Conservation (phyloP, 306 rosid genomes). For the Adenanthera pavonina region DNA sequence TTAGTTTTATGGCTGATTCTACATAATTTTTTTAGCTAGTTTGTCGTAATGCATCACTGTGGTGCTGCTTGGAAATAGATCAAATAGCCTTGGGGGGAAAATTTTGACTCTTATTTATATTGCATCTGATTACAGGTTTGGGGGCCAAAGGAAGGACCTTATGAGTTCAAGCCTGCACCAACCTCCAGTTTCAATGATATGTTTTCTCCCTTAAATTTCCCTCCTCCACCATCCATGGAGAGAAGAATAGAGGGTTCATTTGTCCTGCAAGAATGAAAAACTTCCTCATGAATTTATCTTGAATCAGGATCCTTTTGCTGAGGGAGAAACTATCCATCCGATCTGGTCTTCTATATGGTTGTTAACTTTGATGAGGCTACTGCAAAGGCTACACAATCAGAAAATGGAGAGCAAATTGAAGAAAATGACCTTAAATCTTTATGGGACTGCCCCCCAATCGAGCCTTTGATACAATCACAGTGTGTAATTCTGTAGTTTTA, state of each 20-base stretch:
- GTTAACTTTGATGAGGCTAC: neutral
- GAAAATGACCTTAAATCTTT: neutral
- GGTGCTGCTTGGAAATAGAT: neutral
- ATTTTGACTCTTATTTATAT: neutral
- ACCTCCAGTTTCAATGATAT: conserved; percentile 54
- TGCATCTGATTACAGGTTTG: conserved; percentile 54
- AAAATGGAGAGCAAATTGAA: neutral
- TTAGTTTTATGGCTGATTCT: conserved; percentile 41
- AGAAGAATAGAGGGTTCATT: conserved; percentile 77
- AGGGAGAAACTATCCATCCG: neutral
- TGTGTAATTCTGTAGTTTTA: conserved; percentile 31
- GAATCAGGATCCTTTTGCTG: neutral
- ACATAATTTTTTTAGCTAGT: conserved; percentile 17
- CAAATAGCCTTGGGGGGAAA: neutral
- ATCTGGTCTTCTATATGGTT: neutral
- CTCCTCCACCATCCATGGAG: conserved; percentile 53
- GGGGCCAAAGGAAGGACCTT: conserved; percentile 77
- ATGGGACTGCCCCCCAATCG: neutral
- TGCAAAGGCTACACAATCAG: neutral
- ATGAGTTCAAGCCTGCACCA: conserved; percentile 71
- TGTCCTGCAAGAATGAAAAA: conserved; percentile 57
- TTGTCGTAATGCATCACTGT: conserved; percentile 3
- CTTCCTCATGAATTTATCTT: neutral
- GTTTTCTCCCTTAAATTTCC: conserved; percentile 53
- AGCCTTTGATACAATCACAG: neutral